Base-by-base conservation (phyloP, 352 stramenopile genomes). In the Phytophthora brassicae region DNA sequence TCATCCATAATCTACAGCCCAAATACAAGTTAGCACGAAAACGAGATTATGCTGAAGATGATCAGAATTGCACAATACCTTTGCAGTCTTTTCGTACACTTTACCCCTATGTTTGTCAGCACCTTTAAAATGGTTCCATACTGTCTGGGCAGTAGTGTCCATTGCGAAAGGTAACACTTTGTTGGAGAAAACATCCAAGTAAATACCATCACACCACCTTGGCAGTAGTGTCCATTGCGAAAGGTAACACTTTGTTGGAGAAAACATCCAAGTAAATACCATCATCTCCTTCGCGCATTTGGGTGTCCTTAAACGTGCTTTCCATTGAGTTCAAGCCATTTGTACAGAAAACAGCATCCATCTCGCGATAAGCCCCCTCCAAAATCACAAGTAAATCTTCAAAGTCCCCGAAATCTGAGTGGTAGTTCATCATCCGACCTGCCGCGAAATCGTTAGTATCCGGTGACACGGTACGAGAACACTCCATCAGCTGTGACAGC, bases 111-210 rank as follows among this genome's bases (percentile, higher is more conserved):
- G 68, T 33, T 76, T 76, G 17, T 76, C 64, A 0, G 55, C 36
- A 19, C 68, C 64, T 16, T 67, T 73, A 31, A 73, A 77, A 48
- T 79, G 63, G 14, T 69, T 56, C 74, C 74, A n/a, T n/a, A n/a
- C n/a, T n/a, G n/a, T n/a, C n/a, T n/a, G n/a, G n/a, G n/a, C n/a
- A n/a, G 70, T 70, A 4, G 53, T 58, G 12, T 74, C 60, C 38
- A 77, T 24, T 42, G 71, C 74, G 20, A 82, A 82, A 45, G 74
- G 74, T 19, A 82, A 36, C 23, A 78, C 55, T 53, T 77, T 79
- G 57, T 65, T 78, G 12, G 55, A 74, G 35, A 78, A 71, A 35
- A 82, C 67, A 23, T 82, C 68, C 26, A 82, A 28, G 29, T 70
- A 60, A 55, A 79, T 70, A 3, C 60, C 51, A 45, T 70, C 58